Evolutionary conservation across 176 grass and related monocot genomes (phyloP), one percentile per base, ranked within the genome.

Genomic region (Bonia amplexicaulis): DNA sequence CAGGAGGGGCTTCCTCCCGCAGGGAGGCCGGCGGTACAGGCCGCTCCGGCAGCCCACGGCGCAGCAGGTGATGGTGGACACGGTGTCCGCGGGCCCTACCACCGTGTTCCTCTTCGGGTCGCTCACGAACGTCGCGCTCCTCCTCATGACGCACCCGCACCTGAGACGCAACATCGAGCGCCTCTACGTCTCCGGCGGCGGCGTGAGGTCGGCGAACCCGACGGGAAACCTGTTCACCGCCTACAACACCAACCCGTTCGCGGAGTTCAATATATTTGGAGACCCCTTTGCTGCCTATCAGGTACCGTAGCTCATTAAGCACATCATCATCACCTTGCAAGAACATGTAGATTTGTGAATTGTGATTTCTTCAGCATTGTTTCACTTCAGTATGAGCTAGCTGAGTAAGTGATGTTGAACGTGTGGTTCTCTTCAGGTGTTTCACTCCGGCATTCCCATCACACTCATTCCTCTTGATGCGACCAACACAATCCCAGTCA

Each of bases 391-490:
- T 12, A 40, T 37, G 6, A 31, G 27, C 22, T 33, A 53, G 67
- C 11, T 51, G 41, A 54, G 14, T 39, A 33, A 73, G 27, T 33
- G 27, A 25, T 39, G 23, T 42, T 10, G 17, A 55, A 55, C 74
- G 3, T 15, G 22, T 41, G 11, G 40, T 58, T 78, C 7, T 10
- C 52, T 73, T 84, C 72, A 93, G 88, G 92, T 97, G n/a, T 71
- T 98, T 48, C 96, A 94, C 88, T 91, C 91, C 0, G 96, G 96
- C 62, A 91, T 98, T 67, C 93, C 96, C 4, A 40, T 98, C 27
- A 96, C 91, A 9, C 55, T 98, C 2, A 60, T 98, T 29, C 96
- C 96, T 11, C 93, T 98, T 46, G 96, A 98, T 68, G 91, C 93
- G 19, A 95, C 93, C 22, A 94, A 98, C 84, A 94, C 90, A 0